Base-by-base conservation (phyloP, 805 yeast genomes). In the Yamadazyma ubonensis region DNA sequence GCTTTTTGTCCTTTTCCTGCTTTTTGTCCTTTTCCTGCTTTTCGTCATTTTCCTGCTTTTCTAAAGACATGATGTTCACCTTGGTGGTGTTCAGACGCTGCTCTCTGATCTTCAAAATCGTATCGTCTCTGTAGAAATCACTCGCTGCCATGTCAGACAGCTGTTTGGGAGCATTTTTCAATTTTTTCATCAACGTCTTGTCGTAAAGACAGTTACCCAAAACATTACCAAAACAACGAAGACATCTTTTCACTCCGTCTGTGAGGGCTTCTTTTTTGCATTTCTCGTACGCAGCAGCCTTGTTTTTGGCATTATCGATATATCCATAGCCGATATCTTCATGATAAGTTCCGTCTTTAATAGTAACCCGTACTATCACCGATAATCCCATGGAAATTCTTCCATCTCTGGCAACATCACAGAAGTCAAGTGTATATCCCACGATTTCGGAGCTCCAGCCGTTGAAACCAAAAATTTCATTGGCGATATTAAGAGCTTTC, bases 241-340 rank as follows among this genome's bases (percentile, higher is more conserved):
- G 66, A 10, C 91, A 82, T 36, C 93, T 69, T 60, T 88, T 89
- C 42, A 84, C 61, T 0, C 86, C 96, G 58, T 86, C 90, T 0
- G 90, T 84, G n/a, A 83, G 75, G 0, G 96, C 93, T 52, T 85
- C 93, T 52, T 87, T 86, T 57, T 79, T 81, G 41, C 95, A 84
- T 55, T 86, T 88, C 39, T 79, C 87, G 56, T 76, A 83, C 0
- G 95, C 91, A 64, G 77, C 76, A 2, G 83, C 83, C 55, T 78
- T 81, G 16, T 80, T 71, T 36, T 78, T 75, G 31, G 86, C 85
- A 43, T 81, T 82, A 34, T 86, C 93, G 16, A 78, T 75, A 36
- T 73, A 76, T 5, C 95, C 96, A 46, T 77, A 75, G 0, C 96
- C 96, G 16, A 76, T 71, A 44, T 83, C 85, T 53, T 84, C 93